A percentile compares a stretch with the other conserved stretches of the same genome.
Evolutionary conservation across 495 filamentous ascomycete genomes (phyloP).

Genomic region (Neurospora sp.): DNA sequence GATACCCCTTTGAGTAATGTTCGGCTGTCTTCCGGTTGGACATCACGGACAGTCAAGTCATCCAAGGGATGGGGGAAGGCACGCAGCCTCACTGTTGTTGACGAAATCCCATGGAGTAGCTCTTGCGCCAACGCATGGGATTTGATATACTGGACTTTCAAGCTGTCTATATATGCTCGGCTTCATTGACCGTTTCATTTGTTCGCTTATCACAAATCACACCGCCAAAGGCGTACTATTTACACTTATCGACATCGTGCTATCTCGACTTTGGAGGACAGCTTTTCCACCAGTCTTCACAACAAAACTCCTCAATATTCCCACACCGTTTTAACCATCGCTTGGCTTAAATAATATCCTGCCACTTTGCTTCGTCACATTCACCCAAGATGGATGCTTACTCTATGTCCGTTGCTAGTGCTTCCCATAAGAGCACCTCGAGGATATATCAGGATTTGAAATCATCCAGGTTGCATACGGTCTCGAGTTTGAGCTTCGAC

Average conservation of each 20-base stretch:
- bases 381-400: constrained; percentile 38
- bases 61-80: neutral
- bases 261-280: neutral
- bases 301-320: neutral
- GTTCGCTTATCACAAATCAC: neutral
- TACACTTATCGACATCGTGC: neutral
- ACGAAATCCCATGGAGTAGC: neutral
- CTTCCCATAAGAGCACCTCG: constrained; percentile 29
- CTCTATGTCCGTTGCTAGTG: constrained; percentile 36
- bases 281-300: neutral
- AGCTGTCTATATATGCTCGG: neutral
- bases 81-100: neutral
- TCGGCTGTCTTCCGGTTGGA: neutral
- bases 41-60: neutral
- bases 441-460: constrained; percentile 41
- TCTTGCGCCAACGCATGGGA: neutral
- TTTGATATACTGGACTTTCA: neutral
- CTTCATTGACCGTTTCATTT: neutral
- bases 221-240: neutral
- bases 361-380: neutral
- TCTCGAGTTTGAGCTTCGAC: neutral
- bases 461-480: constrained; percentile 11
- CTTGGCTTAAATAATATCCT: neutral
- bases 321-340: neutral
- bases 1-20: neutral